A percentile compares a stretch with the other conserved stretches of the same genome.
phyloP scores from a whole-genome alignment of 371 early-diverging fungal genomes.

The Coemansia sp. region DNA sequence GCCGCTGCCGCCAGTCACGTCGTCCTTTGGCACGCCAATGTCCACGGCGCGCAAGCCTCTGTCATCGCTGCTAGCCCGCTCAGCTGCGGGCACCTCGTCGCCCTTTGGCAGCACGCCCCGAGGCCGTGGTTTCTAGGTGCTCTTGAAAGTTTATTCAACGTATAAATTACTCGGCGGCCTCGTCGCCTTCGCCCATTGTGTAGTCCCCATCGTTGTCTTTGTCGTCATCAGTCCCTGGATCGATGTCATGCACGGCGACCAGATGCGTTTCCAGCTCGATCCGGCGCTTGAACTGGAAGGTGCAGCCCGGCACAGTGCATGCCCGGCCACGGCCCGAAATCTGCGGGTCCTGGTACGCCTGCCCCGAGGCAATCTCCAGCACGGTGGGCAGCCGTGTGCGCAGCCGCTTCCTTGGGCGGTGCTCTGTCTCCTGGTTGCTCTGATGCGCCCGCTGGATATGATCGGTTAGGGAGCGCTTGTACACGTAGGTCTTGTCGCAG shows the following conservation, averaged over 20 bases:
- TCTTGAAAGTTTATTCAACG: too few species aligned
- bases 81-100: constrained; percentile 8
- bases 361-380: constrained; percentile 42
- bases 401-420: background rate
- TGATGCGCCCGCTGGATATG: constrained; percentile 30
- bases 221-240: background rate
- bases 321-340: constrained; percentile 37
- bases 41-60: constrained; percentile 1
- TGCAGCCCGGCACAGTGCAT: constrained; percentile 29
- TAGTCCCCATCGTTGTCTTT: background rate
- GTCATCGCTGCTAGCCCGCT: constrained; percentile 7
- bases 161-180: too few species aligned
- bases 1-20: constrained; percentile 24
- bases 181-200: too few species aligned
- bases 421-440: too few species aligned
- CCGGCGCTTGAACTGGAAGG: constrained; percentile 43
- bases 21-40: constrained; percentile 38
- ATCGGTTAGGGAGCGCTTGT: constrained; percentile 24
- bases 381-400: constrained; percentile 13
- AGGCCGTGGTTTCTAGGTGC: constrained; percentile 21
- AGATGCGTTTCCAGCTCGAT: constrained; percentile 31
- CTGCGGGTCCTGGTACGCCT: constrained; percentile 42
- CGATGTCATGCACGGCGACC: constrained; percentile 18
- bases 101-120: constrained; percentile 20
- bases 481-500: constrained; percentile 39